Evolutionary conservation across 495 filamentous ascomycete genomes (phyloP), one percentile per base, ranked within the genome.

Genomic region (Patellaria atrata): DNA sequence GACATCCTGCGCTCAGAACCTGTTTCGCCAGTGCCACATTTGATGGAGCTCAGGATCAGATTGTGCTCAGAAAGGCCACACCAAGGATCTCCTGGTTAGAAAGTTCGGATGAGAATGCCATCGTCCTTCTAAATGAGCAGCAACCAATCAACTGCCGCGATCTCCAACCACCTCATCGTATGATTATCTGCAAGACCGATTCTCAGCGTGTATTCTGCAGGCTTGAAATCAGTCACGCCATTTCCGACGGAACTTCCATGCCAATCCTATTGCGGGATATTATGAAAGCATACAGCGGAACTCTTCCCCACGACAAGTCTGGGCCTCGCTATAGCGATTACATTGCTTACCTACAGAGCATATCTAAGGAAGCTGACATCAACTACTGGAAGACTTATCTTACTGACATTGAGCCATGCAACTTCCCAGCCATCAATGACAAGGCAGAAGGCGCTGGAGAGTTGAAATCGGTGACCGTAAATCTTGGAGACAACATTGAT

Each of bases 1-100:
- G 62, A 20, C 68, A 73, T 45, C 48, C 61, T 1, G 63, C 65
- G 43, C 48, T 73, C 22, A 59, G 68, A 11, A 71, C 68, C 0
- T 47, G 71, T 0, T 70, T 73, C 23, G 56, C 67, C 29, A 67
- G 63, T 24, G 35, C 64, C 11, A 64, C 60, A 17, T 55, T 52
- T 13, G 50, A 49, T 1, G 60, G 60, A 16, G 45, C 62, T 0
- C 68, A 65, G 48, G 60, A 57, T 29, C 68, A 73, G 37, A 51
- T 70, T 9, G 67, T 70, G 0, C 41, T 71, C n/a, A 68, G 59
- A 35, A 42, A 50, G 12, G 30, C 21, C 17, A 9, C 32, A 7
- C 37, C 28, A 23, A 23, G 37, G 20, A 20, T 48, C 0, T 12
- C 33, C 1, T 40, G 36, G 34, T 17, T 48, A 19, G 18, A 22